phyloP scores from a whole-genome alignment of 768 basidiomycete species.

The Suillus plorans region DNA sequence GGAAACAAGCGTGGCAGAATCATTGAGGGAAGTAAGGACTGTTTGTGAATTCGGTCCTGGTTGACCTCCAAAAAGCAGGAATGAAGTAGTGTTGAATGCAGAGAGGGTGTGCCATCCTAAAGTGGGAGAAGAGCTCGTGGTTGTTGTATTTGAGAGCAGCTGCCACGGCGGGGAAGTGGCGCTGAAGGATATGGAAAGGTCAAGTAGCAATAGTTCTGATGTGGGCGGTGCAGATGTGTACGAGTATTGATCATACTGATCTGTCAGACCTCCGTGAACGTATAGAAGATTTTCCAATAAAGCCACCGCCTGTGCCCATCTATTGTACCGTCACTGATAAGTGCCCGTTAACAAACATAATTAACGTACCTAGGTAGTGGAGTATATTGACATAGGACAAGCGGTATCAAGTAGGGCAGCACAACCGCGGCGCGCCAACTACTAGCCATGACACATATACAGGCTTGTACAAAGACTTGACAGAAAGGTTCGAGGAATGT shows the following conservation, averaged over 20 bases:
- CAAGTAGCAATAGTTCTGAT: constrained; percentile 69
- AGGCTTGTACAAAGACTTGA: not conserved
- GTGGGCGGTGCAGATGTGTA: constrained; percentile 75
- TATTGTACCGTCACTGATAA: constrained; percentile 29
- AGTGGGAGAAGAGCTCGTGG: constrained; percentile 48
- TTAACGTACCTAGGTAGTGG: constrained; percentile 26
- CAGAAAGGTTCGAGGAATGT: not conserved
- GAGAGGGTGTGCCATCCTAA: constrained; percentile 83
- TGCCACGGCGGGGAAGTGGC: constrained; percentile 69
- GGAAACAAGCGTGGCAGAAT: constrained; percentile 65
- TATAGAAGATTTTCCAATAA: constrained; percentile 59
- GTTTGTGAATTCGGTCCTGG: constrained; percentile 58
- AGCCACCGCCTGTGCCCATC: constrained; percentile 83
- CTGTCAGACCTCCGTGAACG: constrained; percentile 81
- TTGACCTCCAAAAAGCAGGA: constrained; percentile 77
- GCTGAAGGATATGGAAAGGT: constrained; percentile 59
- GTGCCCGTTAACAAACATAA: not conserved
- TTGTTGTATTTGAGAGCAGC: constrained; percentile 41
- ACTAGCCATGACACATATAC: constrained; percentile 12
- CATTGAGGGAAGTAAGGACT: constrained; percentile 48
- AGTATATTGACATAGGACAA: constrained; percentile 21
- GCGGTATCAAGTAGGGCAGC: constrained; percentile 15
- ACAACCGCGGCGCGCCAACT: constrained; percentile 5
- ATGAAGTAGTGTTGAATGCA: constrained; percentile 50
- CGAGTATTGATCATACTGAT: constrained; percentile 62